Percentiles rank a stretch among this genome's conserved stretches.
Conservation (phyloP, 1,139 yeast genomes). For the Lodderomyces pseudojiufengensis region DNA sequence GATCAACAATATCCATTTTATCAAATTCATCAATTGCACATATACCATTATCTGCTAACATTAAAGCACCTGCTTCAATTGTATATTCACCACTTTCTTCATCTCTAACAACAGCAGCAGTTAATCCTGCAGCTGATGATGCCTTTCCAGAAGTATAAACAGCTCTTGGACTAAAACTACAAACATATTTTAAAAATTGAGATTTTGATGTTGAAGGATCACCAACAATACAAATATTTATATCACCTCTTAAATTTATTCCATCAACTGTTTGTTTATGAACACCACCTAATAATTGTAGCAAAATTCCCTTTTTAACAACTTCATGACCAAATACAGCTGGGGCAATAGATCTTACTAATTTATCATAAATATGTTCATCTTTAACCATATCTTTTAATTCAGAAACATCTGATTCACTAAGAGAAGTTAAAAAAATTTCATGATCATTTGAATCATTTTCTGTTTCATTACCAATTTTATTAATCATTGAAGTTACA, state of each 20-base stretch:
- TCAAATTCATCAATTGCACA: conserved; percentile 99
- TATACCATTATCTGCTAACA: conserved; percentile 98
- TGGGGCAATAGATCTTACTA: conserved; percentile 91
- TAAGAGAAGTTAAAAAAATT: conserved; percentile 70
- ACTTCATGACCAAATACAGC: conserved; percentile 97
- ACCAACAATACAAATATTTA: conserved; percentile 94
- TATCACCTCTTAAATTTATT: conserved; percentile 93
- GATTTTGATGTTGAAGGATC: conserved; percentile 98
- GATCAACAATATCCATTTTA: conserved; percentile 93
- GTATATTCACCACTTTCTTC: conserved; percentile 98
- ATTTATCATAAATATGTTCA: conserved; percentile 76
- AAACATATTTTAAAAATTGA: conserved; percentile 90
- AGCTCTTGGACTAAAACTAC: conserved; percentile 88
- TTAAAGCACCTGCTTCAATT: conserved; percentile 97
- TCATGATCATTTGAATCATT: conserved; percentile 64
- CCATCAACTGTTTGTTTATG: conserved; percentile 95
- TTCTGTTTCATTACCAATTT: conserved; percentile 42
- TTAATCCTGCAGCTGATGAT: conserved; percentile 96
- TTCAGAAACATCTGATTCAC: conserved; percentile 80
- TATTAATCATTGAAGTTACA: conserved; percentile 59
- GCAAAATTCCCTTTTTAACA: conserved; percentile 83
- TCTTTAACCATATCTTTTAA: conserved; percentile 90
- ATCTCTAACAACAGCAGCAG: conserved; percentile 97
- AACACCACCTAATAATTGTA: conserved; percentile 93
- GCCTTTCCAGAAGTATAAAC: conserved; percentile 98